Evolutionary conservation across 2,329 filamentous ascomycete genomes (phyloP), one percentile per base, ranked within the genome.

Genomic region (Sporothrix schenckii): DNA sequence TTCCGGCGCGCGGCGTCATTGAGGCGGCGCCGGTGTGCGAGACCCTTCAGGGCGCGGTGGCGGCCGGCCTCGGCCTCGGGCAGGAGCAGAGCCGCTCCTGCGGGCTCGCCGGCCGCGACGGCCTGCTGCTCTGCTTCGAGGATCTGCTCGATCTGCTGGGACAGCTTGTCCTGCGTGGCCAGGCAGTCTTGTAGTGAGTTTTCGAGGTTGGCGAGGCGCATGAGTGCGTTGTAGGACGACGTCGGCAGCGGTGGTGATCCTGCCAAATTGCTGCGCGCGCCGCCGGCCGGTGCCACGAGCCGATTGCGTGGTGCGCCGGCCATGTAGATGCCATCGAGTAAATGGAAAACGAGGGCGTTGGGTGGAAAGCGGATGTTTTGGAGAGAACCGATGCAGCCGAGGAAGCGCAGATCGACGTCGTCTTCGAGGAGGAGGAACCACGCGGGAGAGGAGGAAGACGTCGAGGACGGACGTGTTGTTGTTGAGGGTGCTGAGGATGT

Each of bases 171-270:
- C 16, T 91, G 88, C 0, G 92, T 96, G 1, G 89, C 87, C 11
- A 97, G 81, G 1, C 93, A 93, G 79, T 98, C 94, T 77, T 96
- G 93, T 30, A 97, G 92, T 69, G 93, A 97, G 77, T 91, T 92
- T 73, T 97, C 93, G 19, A 98, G 84, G 71, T 94, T 97, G 6
- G 92, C 90, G 13, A 98, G 84, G 72, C 92, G 90, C 89, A 97
- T 94, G 24, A 98, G 83, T 1, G 92, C 88, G 76, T 93, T 93
- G 78, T 97, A 97, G 0, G 93, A 93, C 0, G 93, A 93, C 0
- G 91, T 93, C 0, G 86, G 81, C 0, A 86, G 78, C 2, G 82
- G 75, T 1, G 84, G 79, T 6, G 85, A 83, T 30, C 86, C 81
- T 73, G 86, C 27, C 11, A 56, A 21, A 11, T 88, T 0, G 87